A percentile compares a stretch with the other conserved stretches of the same genome.
These are phyloP conservation scores for Umbilicaria muhlenbergii DNA, from an alignment of 495 filamentous ascomycete genomes.

Conservation along the genomic window DNA sequence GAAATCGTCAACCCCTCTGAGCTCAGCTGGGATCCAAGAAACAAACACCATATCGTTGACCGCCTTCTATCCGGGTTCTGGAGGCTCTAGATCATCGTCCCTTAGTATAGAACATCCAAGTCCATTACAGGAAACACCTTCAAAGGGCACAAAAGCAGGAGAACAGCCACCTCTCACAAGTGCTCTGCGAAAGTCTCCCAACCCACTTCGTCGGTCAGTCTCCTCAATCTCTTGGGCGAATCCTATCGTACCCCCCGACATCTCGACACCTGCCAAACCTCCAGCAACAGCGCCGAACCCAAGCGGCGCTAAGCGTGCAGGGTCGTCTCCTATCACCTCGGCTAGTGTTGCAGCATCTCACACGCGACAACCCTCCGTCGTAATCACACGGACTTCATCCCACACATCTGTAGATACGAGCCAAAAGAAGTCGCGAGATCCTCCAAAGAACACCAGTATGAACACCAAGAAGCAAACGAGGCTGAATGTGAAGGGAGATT, in stretches of 20 bases:
- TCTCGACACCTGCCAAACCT: background rate
- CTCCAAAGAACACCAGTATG: background rate
- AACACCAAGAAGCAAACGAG: constrained; percentile 9
- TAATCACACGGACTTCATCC: background rate
- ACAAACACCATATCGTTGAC: too few relatives aligned
- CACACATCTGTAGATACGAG: background rate
- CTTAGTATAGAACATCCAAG: too few relatives aligned
- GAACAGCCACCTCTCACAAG: constrained; percentile 2
- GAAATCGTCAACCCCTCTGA: constrained; percentile 4
- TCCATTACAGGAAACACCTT: too few relatives aligned
- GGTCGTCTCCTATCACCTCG: too few relatives aligned
- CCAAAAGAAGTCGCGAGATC: background rate
- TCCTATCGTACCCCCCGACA: background rate
- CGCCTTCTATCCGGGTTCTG: too few relatives aligned
- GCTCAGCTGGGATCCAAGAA: background rate
- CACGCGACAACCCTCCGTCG: too few relatives aligned
- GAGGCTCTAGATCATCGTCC: too few relatives aligned
- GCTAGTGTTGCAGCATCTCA: too few relatives aligned
- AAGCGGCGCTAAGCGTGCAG: background rate
- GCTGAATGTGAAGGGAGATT: constrained; percentile 6
- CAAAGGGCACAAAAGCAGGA: too few relatives aligned
- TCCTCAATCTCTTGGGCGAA: background rate
- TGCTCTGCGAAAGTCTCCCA: constrained; percentile 5
- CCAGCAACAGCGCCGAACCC: background rate
- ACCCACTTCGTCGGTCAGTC: constrained; percentile 5